Evolutionary conservation across 179 eudicot species (phyloP).

Genomic region (Nepenthes alata): DNA sequence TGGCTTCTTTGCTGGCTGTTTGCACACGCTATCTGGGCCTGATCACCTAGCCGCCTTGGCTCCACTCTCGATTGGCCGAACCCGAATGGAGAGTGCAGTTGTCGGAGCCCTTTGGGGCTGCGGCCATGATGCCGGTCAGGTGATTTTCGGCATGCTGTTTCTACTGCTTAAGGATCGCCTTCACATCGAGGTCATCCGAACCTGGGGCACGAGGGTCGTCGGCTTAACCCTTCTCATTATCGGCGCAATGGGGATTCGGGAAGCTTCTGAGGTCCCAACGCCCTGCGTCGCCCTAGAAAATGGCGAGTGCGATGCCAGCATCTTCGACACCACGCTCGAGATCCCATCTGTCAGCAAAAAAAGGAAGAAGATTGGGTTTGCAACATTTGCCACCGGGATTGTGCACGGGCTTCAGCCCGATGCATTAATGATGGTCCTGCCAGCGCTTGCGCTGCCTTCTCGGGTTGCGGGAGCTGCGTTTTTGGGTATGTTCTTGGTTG

Average conservation of each 20-base stretch:
- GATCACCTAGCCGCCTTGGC: constrained; percentile 96
- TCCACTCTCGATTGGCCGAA: constrained; percentile 88
- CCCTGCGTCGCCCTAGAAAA: constrained; percentile 67
- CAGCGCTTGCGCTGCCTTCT: constrained; percentile 95
- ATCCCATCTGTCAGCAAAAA: constrained; percentile 36
- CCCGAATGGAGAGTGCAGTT: constrained; percentile 77
- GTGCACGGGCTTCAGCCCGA: constrained; percentile 96
- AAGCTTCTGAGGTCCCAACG: constrained; percentile 70
- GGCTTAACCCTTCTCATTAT: constrained; percentile 79
- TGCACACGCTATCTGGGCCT: constrained; percentile 91
- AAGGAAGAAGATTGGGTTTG: constrained; percentile 82
- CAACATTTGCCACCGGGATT: constrained; percentile 92
- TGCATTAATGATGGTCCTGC: constrained; percentile 90
- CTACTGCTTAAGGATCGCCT: constrained; percentile 80
- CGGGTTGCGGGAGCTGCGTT: constrained; percentile 93
- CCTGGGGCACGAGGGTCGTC: constrained; percentile 93
- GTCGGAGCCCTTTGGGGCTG: constrained; percentile 99
- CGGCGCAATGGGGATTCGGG: constrained; percentile 90
- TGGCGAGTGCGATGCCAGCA: constrained; percentile 54
- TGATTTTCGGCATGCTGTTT: constrained; percentile 71
- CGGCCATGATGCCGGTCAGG: constrained; percentile 93
- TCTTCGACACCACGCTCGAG: constrained; percentile 27
- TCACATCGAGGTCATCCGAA: constrained; percentile 72
- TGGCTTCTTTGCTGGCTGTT: constrained; percentile 90
- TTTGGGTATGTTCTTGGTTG: constrained; percentile 72